A percentile compares a stretch with the other conserved stretches of the same genome.
Conservation (phyloP, 192 early-diverging fungal genomes). For the Mortierella antarctica region DNA sequence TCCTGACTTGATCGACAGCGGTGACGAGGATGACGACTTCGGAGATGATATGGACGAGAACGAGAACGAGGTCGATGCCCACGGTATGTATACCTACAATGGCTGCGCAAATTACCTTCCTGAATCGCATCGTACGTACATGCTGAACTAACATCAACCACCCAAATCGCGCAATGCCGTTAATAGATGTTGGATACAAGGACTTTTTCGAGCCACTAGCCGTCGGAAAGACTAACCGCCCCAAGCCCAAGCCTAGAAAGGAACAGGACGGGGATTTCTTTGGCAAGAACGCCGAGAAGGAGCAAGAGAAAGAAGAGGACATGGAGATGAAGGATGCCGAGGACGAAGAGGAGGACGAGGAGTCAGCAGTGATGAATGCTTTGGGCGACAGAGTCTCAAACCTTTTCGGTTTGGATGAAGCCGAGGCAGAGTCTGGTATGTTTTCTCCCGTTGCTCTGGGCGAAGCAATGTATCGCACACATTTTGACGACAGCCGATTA, state of each 20-base stretch:
- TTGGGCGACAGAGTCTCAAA: slow-evolving; percentile 55
- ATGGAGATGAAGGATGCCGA: slow-evolving; percentile 52
- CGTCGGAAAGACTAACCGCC: slow-evolving; percentile 55
- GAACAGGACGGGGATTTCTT: slow-evolving; percentile 31
- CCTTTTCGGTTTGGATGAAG: slow-evolving; percentile 70
- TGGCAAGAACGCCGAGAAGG: slow-evolving; percentile 43
- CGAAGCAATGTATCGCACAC: neutral
- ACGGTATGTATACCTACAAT: slow-evolving; percentile 58
- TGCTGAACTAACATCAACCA: neutral
- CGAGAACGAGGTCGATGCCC: slow-evolving; percentile 69
- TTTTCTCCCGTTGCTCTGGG: no score
- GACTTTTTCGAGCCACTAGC: slow-evolving; percentile 87
- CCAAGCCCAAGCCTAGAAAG: slow-evolving; percentile 47
- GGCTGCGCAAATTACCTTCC: slow-evolving; percentile 30
- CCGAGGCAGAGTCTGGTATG: slow-evolving; percentile 56
- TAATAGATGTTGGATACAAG: slow-evolving; percentile 78
- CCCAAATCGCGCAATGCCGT: neutral
- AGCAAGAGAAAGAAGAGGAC: slow-evolving; percentile 60
- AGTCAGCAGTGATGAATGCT: slow-evolving; percentile 51
- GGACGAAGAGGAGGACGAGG: slow-evolving; percentile 54
- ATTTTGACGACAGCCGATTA: neutral
- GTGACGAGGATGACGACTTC: slow-evolving; percentile 71
- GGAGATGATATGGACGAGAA: slow-evolving; percentile 73
- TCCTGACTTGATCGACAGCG: slow-evolving; percentile 55
- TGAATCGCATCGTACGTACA: neutral